A percentile compares a stretch with the other conserved stretches of the same genome.
These are phyloP conservation scores for Penicillium argentinense DNA, from an alignment of 495 filamentous ascomycete genomes.

Conservation along the genomic window DNA sequence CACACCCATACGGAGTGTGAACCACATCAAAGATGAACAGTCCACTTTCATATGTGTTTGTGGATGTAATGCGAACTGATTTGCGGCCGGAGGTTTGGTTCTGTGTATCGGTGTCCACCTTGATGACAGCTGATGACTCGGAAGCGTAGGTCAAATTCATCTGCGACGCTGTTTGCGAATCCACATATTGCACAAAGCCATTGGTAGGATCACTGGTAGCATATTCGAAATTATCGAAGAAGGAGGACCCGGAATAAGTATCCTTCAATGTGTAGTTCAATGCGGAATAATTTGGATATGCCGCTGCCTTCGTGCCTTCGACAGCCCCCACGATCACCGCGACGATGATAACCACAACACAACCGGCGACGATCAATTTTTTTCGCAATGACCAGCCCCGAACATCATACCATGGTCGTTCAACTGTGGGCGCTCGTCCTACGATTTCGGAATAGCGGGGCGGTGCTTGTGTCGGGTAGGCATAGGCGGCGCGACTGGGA, in stretches of 20 bases:
- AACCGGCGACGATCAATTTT: slow-evolving; percentile 19
- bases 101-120: slow-evolving; percentile 44
- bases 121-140: slow-evolving; percentile 43
- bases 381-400: slow-evolving; percentile 24
- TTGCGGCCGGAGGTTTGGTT: slow-evolving; percentile 34
- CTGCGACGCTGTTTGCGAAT: slow-evolving; percentile 15
- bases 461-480: not conserved
- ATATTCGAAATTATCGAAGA: slow-evolving; percentile 50
- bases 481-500: not conserved
- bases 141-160: slow-evolving; percentile 48
- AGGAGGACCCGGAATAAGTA: slow-evolving; percentile 40
- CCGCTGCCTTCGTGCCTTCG: slow-evolving; percentile 35
- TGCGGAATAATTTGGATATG: slow-evolving; percentile 47
- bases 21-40: slow-evolving; percentile 49
- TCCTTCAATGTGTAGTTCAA: slow-evolving; percentile 45
- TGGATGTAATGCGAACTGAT: slow-evolving; percentile 47
- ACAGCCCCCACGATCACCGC: slow-evolving; percentile 48
- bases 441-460: slow-evolving; percentile 8
- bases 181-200: slow-evolving; percentile 38
- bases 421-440: not conserved
- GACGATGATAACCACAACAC: slow-evolving; percentile 41
- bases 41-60: slow-evolving; percentile 42
- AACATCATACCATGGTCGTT: slow-evolving; percentile 12
- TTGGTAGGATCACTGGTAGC: slow-evolving; percentile 41
- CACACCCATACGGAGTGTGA: slow-evolving; percentile 42